phyloP scores from a whole-genome alignment of 2,329 filamentous ascomycete species.

The Epichloe gansuensis region DNA sequence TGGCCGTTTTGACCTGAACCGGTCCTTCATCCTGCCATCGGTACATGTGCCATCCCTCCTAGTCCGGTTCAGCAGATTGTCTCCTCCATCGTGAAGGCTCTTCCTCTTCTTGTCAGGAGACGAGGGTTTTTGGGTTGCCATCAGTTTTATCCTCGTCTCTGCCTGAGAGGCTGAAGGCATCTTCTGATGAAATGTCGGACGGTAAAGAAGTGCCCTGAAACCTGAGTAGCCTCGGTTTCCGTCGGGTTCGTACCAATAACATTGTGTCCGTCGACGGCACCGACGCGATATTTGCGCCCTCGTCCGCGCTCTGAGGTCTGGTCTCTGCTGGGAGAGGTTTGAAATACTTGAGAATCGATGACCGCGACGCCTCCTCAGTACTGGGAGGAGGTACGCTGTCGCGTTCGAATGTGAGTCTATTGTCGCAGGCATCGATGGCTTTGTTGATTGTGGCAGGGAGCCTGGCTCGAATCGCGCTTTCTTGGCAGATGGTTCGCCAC shows the following conservation, averaged over 20 bases:
- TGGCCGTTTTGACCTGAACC: not conserved
- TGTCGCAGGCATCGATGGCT: not conserved
- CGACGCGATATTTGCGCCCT: slow-evolving; percentile 5
- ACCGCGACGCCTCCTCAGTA: slow-evolving; percentile 7
- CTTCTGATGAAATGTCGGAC: slow-evolving; percentile 4
- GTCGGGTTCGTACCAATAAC: slow-evolving; percentile 5
- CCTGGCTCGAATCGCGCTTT: slow-evolving; percentile 11
- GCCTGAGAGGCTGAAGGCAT: not conserved
- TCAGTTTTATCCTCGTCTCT: not conserved
- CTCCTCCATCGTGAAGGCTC: not conserved
- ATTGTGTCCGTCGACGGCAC: slow-evolving; percentile 8
- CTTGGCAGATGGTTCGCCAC: slow-evolving; percentile 16
- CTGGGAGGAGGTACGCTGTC: not conserved
- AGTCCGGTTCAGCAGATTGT: not conserved
- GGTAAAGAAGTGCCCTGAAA: slow-evolving; percentile 15
- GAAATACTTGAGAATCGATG: slow-evolving; percentile 31
- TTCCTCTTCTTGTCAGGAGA: not conserved
- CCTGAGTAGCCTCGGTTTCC: slow-evolving; percentile 18
- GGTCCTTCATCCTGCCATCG: slow-evolving; percentile 1
- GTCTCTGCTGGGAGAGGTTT: slow-evolving; percentile 16
- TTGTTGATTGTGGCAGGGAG: not conserved
- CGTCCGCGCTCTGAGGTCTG: slow-evolving; percentile 3
- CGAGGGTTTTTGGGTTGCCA: not conserved
- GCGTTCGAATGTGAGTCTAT: not conserved
- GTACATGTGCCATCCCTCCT: not conserved